phyloP scores from a whole-genome alignment of 495 filamentous ascomycete species.

The Coniosporium apollinis region DNA sequence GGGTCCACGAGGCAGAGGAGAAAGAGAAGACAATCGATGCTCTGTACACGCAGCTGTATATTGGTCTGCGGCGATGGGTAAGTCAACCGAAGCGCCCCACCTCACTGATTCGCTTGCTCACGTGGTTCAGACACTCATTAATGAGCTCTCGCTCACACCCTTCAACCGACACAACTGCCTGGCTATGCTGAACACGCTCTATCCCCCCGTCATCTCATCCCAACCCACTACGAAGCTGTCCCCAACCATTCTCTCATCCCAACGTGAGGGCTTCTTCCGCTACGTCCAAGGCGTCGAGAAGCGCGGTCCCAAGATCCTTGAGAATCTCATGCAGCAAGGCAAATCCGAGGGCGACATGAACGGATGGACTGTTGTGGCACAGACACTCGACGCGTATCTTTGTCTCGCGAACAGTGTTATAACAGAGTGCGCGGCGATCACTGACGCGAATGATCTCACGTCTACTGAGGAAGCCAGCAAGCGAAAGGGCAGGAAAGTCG shows the following conservation, averaged over 20 bases:
- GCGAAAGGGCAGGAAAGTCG: conserved; percentile 36
- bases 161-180: conserved; percentile 55
- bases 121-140: conserved; percentile 41
- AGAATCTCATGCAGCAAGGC: conserved; percentile 37
- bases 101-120: not conserved
- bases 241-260: conserved; percentile 32
- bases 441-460: conserved; percentile 29
- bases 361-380: conserved; percentile 40
- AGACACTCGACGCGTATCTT: conserved; percentile 45
- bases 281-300: conserved; percentile 45
- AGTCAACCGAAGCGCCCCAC: conserved; percentile 11
- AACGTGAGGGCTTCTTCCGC: conserved; percentile 49
- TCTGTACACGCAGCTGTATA: conserved; percentile 47
- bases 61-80: conserved; percentile 57
- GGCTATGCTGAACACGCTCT: conserved; percentile 65
- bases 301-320: conserved; percentile 38
- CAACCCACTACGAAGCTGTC: conserved; percentile 40
- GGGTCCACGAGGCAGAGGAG: conserved; percentile 35
- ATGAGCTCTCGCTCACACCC: conserved; percentile 48
- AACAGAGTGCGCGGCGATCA: conserved; percentile 38
- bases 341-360: conserved; percentile 32
- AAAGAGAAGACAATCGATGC: conserved; percentile 42
- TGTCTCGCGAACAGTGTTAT: conserved; percentile 41
- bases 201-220: conserved; percentile 33
- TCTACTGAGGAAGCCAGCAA: conserved; percentile 18